Percentiles rank a stretch among this genome's conserved stretches.
Conservation (phyloP, 176 grass and related monocot species). For the Thalia dealbata region DNA sequence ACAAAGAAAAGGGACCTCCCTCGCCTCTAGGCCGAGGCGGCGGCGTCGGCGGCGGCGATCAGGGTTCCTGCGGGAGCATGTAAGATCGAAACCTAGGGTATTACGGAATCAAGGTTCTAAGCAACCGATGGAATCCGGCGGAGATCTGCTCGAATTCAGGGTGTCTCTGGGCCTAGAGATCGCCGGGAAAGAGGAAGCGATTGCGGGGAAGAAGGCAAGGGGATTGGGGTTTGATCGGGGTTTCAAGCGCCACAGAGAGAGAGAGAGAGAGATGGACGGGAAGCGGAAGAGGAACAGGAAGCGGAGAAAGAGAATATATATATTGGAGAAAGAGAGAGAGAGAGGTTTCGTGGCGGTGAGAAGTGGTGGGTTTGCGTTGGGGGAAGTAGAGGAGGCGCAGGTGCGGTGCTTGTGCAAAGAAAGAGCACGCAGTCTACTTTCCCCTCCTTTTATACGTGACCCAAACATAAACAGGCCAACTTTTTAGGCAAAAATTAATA, state of each 20-base stretch:
- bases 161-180: neutral
- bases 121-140: neutral
- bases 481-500: too few species aligned
- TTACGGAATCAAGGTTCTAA: neutral
- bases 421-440: neutral
- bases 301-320: neutral
- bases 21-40: slow-evolving; percentile 25
- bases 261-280: too few species aligned
- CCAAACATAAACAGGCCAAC: too few species aligned
- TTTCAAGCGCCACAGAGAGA: too few species aligned
- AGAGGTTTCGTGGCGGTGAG: neutral
- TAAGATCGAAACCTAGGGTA: neutral
- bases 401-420: neutral
- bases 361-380: neutral
- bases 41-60: slow-evolving; percentile 8
- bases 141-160: neutral
- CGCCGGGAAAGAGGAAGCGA: neutral
- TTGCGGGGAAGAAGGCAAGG: too few species aligned
- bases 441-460: too few species aligned
- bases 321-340: neutral
- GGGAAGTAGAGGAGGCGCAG: neutral
- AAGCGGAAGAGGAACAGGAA: too few species aligned
- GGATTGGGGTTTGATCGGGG: neutral
- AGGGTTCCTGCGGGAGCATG: neutral
- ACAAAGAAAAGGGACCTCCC: slow-evolving; percentile 36